These are phyloP conservation scores for Hanseniaspora lindneri DNA, from an alignment of 805 yeast genomes.

Conservation along the genomic window DNA sequence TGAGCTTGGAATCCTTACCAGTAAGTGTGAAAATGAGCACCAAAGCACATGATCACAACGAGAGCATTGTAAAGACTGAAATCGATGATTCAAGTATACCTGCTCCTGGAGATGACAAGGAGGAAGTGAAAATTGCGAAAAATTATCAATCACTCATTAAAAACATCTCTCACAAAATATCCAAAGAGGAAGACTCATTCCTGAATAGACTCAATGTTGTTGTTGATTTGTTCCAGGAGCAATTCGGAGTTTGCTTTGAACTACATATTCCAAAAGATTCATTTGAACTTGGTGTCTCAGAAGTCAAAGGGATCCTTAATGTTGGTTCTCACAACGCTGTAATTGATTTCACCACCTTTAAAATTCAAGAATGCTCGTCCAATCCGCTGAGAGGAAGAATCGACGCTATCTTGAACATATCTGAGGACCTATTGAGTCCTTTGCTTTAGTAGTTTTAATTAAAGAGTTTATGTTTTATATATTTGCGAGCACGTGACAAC, in stretches of 20 bases:
- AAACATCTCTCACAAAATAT: slow-evolving; percentile 1
- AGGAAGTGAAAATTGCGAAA: background rate
- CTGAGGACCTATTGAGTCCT: slow-evolving; percentile 74
- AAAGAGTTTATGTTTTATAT: background rate
- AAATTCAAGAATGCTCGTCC: slow-evolving; percentile 56
- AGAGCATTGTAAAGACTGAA: slow-evolving; percentile 15
- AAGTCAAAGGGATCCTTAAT: slow-evolving; percentile 43
- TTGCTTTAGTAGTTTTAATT: slow-evolving; percentile 48
- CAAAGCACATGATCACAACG: slow-evolving; percentile 34
- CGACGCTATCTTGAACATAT: slow-evolving; percentile 65
- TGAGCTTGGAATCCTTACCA: slow-evolving; percentile 88
- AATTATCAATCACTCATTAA: slow-evolving; percentile 16
- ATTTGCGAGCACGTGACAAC: background rate
- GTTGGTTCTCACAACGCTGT: slow-evolving; percentile 68
- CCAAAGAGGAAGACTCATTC: slow-evolving; percentile 18
- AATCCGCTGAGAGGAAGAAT: slow-evolving; percentile 71
- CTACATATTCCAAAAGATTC: slow-evolving; percentile 21
- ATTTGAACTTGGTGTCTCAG: slow-evolving; percentile 23
- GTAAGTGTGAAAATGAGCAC: slow-evolving; percentile 86
- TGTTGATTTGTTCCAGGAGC: slow-evolving; percentile 55
- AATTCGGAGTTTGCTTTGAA: slow-evolving; percentile 70
- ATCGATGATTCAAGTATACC: background rate
- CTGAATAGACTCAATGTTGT: slow-evolving; percentile 41
- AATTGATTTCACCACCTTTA: slow-evolving; percentile 51
- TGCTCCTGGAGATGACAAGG: slow-evolving; percentile 19